A percentile compares a stretch with the other conserved stretches of the same genome.
These are phyloP conservation scores for Pseudognaphalium luteoalbum DNA, from an alignment of 129 eudicot genomes.

Conservation along the genomic window DNA sequence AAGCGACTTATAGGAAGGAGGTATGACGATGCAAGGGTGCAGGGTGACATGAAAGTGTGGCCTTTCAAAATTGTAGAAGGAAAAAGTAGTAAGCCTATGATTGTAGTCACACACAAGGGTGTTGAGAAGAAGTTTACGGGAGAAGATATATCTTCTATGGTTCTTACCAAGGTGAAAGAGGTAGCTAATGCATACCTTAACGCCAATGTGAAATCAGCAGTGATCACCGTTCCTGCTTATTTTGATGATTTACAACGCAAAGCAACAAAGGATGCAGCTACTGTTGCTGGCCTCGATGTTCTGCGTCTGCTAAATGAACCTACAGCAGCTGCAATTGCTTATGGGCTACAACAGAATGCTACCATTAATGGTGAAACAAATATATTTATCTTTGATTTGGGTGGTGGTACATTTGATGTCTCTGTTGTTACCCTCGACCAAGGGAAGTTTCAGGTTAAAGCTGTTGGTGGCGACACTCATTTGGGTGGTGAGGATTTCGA, in stretches of 20 bases:
- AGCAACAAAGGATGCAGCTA: constrained; percentile 64
- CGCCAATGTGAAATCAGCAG: constrained; percentile 36
- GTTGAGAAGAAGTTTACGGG: constrained; percentile 42
- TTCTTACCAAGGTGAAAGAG: constrained; percentile 48
- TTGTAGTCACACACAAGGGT: constrained; percentile 41
- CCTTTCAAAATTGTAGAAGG: constrained; percentile 51
- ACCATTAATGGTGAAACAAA: not conserved
- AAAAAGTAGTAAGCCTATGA: constrained; percentile 48
- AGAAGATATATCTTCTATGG: constrained; percentile 56
- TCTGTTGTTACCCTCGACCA: constrained; percentile 3
- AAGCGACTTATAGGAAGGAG: constrained; percentile 59
- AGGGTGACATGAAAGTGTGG: constrained; percentile 54
- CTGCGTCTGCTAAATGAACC: constrained; percentile 46
- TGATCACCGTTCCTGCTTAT: constrained; percentile 58
- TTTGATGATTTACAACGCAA: constrained; percentile 59
- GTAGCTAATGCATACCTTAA: constrained; percentile 49
- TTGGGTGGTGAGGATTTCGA: constrained; percentile 27
- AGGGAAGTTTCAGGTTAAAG: constrained; percentile 8
- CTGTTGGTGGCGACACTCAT: constrained; percentile 19
- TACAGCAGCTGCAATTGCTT: constrained; percentile 27
- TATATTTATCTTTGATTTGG: constrained; percentile 25
- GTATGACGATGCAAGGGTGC: constrained; percentile 46
- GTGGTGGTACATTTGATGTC: constrained; percentile 30
- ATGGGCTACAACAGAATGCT: constrained; percentile 8
- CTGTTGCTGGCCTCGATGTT: constrained; percentile 52